phyloP scores from a whole-genome alignment of 2,329 filamentous ascomycete genomes.

The Myriosclerotinia duriaeana region DNA sequence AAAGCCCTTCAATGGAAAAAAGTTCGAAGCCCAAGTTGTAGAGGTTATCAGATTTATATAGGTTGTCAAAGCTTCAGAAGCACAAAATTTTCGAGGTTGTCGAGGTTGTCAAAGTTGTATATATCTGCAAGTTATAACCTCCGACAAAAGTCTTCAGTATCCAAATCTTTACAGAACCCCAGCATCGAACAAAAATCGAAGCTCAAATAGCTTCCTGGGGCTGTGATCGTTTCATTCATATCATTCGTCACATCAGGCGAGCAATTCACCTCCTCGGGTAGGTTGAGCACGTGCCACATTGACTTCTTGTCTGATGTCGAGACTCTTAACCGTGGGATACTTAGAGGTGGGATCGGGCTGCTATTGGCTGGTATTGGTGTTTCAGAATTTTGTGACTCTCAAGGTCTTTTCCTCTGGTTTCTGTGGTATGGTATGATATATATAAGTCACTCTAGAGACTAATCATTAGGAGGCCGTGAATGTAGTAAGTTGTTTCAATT shows the following conservation, averaged over 20 bases:
- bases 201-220: neutral
- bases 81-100: too few species aligned
- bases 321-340: neutral
- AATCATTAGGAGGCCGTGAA: neutral
- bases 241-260: neutral
- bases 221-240: neutral
- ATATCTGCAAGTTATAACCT: too few species aligned
- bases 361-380: neutral
- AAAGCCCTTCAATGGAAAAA: too few species aligned
- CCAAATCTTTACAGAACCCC: neutral
- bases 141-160: neutral
- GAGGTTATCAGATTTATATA: too few species aligned
- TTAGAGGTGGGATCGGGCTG: neutral
- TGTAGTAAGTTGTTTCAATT: too few species aligned
- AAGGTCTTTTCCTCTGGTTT: neutral
- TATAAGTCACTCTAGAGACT: neutral
- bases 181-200: neutral
- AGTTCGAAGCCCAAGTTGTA: too few species aligned
- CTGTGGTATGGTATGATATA: neutral
- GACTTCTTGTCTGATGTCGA: neutral
- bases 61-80: too few species aligned
- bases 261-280: neutral
- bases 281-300: too few species aligned
- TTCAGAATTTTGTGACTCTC: neutral
- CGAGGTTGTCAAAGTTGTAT: neutral